Evolutionary conservation across 1,139 yeast genomes (phyloP).

Genomic region (Kurtzmaniella quercitrusa): DNA sequence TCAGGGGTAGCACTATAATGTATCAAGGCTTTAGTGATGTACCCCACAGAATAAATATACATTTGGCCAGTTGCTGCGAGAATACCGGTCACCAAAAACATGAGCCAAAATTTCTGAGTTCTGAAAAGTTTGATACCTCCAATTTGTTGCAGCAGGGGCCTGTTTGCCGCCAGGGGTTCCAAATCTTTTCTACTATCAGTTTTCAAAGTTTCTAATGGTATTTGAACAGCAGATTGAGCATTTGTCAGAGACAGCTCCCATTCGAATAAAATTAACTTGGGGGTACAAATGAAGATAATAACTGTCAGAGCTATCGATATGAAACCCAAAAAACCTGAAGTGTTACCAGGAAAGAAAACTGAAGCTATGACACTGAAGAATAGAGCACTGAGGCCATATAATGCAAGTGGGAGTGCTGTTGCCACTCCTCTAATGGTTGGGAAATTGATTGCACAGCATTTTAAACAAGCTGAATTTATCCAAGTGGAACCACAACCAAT

Average conservation of each 20-base stretch:
- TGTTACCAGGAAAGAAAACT: conserved; percentile 47
- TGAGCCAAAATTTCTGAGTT: conserved; percentile 45
- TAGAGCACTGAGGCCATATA: conserved; percentile 58
- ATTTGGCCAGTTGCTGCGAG: conserved; percentile 58
- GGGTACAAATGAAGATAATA: conserved; percentile 42
- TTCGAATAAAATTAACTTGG: conserved; percentile 45
- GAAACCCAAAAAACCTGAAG: conserved; percentile 46
- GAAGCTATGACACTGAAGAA: conserved; percentile 50
- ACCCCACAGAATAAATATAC: conserved; percentile 62
- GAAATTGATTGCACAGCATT: conserved; percentile 55
- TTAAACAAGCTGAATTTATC: conserved; percentile 49
- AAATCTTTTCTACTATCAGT: background rate
- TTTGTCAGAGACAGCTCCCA: conserved; percentile 18
- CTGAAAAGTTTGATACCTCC: conserved; percentile 24
- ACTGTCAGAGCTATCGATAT: conserved; percentile 37
- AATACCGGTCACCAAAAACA: conserved; percentile 43
- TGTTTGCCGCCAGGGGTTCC: conserved; percentile 6
- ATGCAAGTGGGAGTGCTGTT: conserved; percentile 55
- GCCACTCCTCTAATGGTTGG: conserved; percentile 59
- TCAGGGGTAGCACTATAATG: conserved; percentile 10
- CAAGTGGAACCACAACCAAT: conserved; percentile 57
- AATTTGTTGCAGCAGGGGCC: conserved; percentile 11
- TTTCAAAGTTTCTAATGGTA: conserved; percentile 1
- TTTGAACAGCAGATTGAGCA: background rate
- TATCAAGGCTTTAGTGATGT: conserved; percentile 51